Conservation (phyloP, 805 yeast species). For the Torulaspora quercuum region DNA sequence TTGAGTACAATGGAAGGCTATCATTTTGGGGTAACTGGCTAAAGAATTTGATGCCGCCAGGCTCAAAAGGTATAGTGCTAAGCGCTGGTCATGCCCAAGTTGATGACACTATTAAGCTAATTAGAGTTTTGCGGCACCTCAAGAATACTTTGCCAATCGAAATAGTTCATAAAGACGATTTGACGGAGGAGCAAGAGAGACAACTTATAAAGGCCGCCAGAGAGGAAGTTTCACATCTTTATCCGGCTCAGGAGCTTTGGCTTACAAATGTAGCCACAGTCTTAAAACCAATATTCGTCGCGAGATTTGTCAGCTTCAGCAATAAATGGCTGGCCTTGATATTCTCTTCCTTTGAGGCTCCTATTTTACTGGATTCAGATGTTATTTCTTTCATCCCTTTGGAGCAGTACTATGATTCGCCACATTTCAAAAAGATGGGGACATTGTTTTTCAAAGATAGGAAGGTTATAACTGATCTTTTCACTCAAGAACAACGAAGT, state of each 20-base stretch:
- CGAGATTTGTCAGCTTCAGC: constrained; percentile 42
- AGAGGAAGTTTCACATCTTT: constrained; percentile 24
- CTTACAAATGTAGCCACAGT: constrained; percentile 35
- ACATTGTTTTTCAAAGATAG: constrained; percentile 50
- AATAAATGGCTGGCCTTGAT: constrained; percentile 47
- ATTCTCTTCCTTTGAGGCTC: constrained; percentile 48
- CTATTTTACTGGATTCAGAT: constrained; percentile 52
- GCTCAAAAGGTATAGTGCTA: constrained; percentile 38
- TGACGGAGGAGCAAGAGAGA: constrained; percentile 37
- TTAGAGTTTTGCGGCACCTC: constrained; percentile 43
- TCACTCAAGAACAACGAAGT: constrained; percentile 8
- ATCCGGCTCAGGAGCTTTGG: constrained; percentile 40
- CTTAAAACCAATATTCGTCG: constrained; percentile 28
- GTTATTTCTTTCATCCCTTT: constrained; percentile 45
- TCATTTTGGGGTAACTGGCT: constrained; percentile 16
- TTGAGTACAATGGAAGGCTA: constrained; percentile 5
- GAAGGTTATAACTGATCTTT: constrained; percentile 7
- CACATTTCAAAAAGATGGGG: constrained; percentile 38
- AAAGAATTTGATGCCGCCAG: constrained; percentile 1
- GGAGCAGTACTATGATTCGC: constrained; percentile 36
- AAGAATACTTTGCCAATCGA: constrained; percentile 42
- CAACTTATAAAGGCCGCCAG: constrained; percentile 39
- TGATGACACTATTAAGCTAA: constrained; percentile 35
- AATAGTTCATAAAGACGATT: constrained; percentile 38
- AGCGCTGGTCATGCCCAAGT: constrained; percentile 38